Conservation (phyloP, 148 eudicot species). For the Dysphania ambrosioides region DNA sequence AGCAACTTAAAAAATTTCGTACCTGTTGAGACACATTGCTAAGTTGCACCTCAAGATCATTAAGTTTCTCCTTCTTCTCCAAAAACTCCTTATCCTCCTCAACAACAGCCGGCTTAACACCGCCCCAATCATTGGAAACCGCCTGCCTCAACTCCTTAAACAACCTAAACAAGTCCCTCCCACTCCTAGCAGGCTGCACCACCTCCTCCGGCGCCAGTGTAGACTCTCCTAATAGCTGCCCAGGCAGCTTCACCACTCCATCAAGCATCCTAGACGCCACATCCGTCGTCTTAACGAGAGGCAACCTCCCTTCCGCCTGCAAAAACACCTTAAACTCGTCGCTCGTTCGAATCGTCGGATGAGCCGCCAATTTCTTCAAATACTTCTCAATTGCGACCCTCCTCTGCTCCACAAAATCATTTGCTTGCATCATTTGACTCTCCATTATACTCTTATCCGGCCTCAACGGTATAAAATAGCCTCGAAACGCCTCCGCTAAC, state of each 20-base stretch:
- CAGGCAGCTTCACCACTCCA: conserved; percentile 75
- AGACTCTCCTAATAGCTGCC: conserved; percentile 68
- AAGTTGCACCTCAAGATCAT: conserved; percentile 59
- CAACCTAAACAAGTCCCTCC: conserved; percentile 80
- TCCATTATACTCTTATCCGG: conserved; percentile 80
- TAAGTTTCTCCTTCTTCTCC: conserved; percentile 66
- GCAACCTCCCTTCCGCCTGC: conserved; percentile 71
- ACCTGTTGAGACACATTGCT: conserved; percentile 75
- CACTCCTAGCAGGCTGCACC: conserved; percentile 76
- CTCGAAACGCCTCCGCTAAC: conserved; percentile 61
- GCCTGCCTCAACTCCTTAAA: conserved; percentile 89
- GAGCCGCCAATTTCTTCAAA: conserved; percentile 55
- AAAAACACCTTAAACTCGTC: conserved; percentile 91
- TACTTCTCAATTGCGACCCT: conserved; percentile 75
- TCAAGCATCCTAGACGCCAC: conserved; percentile 78
- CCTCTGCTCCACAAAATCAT: conserved; percentile 89
- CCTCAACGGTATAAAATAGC: conserved; percentile 70
- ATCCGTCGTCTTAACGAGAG: conserved; percentile 52
- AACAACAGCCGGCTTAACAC: conserved; percentile 45
- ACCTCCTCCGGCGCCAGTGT: conserved; percentile 55
- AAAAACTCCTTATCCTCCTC: conserved; percentile 86
- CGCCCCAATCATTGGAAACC: conserved; percentile 81
- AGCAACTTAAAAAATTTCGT: conserved; percentile 35
- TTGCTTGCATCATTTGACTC: conserved; percentile 91
- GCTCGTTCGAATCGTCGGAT: conserved; percentile 60